phyloP scores from a whole-genome alignment of 2,329 filamentous ascomycete genomes.

The Beauveria brongniartii region DNA sequence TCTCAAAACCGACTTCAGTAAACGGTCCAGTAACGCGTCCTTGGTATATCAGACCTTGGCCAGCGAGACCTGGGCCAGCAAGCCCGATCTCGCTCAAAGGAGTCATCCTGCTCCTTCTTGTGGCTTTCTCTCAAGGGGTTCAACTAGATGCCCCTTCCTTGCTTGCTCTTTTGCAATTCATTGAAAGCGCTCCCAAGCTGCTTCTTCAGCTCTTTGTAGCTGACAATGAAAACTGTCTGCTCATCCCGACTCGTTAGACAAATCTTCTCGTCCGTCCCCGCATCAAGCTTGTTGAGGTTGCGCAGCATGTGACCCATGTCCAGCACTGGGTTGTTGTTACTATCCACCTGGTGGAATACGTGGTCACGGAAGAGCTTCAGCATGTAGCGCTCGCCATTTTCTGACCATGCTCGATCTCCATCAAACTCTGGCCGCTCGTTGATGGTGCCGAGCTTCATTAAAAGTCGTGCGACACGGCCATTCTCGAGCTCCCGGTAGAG shows the following conservation, averaged over 20 bases:
- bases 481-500: slow-evolving; percentile 83
- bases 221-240: slow-evolving; percentile 79
- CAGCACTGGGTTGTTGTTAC: slow-evolving; percentile 71
- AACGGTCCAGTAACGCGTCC: slow-evolving; percentile 6
- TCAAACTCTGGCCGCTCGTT: slow-evolving; percentile 86
- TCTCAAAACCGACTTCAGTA: neutral
- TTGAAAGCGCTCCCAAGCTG: slow-evolving; percentile 49
- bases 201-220: slow-evolving; percentile 79
- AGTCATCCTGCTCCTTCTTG: neutral
- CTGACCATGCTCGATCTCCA: slow-evolving; percentile 72
- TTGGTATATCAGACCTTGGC: neutral
- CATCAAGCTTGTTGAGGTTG: slow-evolving; percentile 87
- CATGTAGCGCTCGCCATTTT: slow-evolving; percentile 86
- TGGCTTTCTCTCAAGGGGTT: slow-evolving; percentile 1
- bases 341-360: slow-evolving; percentile 92
- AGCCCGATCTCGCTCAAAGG: slow-evolving; percentile 6
- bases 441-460: slow-evolving; percentile 75
- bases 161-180: slow-evolving; percentile 45
- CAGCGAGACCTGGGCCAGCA: slow-evolving; percentile 8
- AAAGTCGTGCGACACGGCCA: slow-evolving; percentile 69
- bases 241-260: slow-evolving; percentile 83
- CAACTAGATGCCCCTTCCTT: slow-evolving; percentile 28
- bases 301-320: slow-evolving; percentile 82
- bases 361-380: slow-evolving; percentile 95
- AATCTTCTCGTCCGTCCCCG: slow-evolving; percentile 78